A percentile compares a stretch with the other conserved stretches of the same genome.
Conservation (phyloP, 2,329 filamentous ascomycete species). For the Plectosphaerella cucumerina region DNA sequence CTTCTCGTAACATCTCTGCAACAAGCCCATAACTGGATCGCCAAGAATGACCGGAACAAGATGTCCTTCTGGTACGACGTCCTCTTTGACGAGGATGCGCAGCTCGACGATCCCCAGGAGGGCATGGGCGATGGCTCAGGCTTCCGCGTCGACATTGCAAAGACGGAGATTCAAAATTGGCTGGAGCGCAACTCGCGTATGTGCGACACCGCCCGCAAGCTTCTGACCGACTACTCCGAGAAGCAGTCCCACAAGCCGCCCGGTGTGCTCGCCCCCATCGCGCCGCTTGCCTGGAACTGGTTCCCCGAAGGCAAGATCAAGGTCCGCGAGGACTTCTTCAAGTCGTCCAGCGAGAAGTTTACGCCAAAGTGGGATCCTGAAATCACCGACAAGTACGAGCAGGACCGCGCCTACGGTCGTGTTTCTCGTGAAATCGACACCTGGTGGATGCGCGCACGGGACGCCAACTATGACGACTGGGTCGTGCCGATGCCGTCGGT, state of each 20-base stretch:
- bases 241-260: conserved; percentile 44
- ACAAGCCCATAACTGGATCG: conserved; percentile 66
- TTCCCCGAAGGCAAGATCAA: conserved; percentile 34
- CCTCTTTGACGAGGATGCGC: conserved; percentile 55
- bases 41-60: conserved; percentile 65
- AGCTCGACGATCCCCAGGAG: conserved; percentile 45
- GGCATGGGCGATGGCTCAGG: conserved; percentile 46
- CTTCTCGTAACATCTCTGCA: conserved; percentile 62
- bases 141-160: conserved; percentile 53
- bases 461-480: conserved; percentile 58
- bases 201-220: conserved; percentile 49
- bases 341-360: conserved; percentile 31
- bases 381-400: conserved; percentile 52
- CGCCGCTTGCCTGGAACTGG: conserved; percentile 54
- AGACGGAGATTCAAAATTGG: conserved; percentile 59
- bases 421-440: conserved; percentile 62
- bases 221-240: conserved; percentile 52
- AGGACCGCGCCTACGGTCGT: conserved; percentile 54
- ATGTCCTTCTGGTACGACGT: conserved; percentile 67
- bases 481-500: conserved; percentile 56
- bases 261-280: conserved; percentile 44
- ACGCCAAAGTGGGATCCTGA: conserved; percentile 47
- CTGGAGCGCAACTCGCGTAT: conserved; percentile 56
- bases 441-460: conserved; percentile 60
- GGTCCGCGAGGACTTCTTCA: conserved; percentile 27